These are phyloP conservation scores for Fusarium chaquense DNA, from an alignment of 2,329 filamentous ascomycete species.

Conservation along the genomic window DNA sequence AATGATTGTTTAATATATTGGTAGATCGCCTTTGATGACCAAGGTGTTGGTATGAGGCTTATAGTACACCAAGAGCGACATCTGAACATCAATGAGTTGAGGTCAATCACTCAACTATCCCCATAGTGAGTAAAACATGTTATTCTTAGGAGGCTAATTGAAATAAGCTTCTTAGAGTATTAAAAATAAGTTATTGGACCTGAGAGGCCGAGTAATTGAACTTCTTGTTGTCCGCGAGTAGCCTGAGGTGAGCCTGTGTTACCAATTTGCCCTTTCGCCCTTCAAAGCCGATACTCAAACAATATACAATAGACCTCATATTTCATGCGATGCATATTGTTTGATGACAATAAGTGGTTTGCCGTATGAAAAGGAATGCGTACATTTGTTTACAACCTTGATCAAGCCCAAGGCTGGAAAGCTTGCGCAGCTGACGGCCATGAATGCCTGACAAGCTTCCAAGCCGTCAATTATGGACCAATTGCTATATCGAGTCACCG, in stretches of 20 bases:
- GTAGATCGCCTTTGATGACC: no score
- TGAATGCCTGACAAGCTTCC: neutral
- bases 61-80: neutral
- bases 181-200: rapidly evolving
- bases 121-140: no score
- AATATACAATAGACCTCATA: neutral
- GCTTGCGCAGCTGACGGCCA: neutral
- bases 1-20: no score
- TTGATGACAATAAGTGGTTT: neutral
- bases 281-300: neutral
- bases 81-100: neutral
- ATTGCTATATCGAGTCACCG: neutral
- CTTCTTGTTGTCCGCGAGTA: neutral
- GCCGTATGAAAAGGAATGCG: neutral
- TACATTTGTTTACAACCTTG: neutral
- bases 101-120: no score
- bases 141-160: neutral
- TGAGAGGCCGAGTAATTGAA: neutral
- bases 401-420: neutral
- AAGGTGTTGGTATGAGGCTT: neutral
- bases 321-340: neutral
- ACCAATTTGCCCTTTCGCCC: neutral
- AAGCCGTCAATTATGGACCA: neutral
- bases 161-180: neutral
- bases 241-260: neutral